These are phyloP conservation scores for Wallemia mellicola DNA, from an alignment of 1,284 basidiomycete genomes.

Conservation along the genomic window DNA sequence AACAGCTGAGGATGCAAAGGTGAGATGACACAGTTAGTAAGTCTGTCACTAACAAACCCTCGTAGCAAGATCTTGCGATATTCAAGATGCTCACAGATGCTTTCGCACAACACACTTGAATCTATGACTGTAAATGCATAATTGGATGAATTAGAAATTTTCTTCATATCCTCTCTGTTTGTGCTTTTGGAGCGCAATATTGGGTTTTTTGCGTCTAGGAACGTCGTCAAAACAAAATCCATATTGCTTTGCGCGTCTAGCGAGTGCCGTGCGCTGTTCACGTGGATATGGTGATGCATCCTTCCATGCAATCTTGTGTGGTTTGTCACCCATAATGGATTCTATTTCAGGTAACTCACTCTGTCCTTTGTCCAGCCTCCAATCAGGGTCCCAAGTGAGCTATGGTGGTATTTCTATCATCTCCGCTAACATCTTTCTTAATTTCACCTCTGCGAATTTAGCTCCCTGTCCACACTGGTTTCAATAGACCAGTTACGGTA, in stretches of 20 bases:
- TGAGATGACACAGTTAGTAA: too few relatives aligned
- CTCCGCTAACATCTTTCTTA: neutral
- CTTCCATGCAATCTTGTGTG: neutral
- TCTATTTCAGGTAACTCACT: neutral
- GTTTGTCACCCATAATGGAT: neutral
- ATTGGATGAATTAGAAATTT: too few relatives aligned
- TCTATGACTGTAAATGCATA: neutral
- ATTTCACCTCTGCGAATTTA: neutral
- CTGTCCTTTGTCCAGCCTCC: neutral
- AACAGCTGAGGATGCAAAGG: conserved; percentile 7
- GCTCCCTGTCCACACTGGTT: neutral
- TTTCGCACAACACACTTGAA: neutral
- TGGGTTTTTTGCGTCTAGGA: neutral
- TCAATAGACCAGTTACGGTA: neutral
- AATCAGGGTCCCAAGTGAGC: neutral
- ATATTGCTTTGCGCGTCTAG: neutral
- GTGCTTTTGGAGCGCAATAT: neutral
- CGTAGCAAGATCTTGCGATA: conserved; percentile 10
- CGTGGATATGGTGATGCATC: neutral
- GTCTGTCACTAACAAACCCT: too few relatives aligned
- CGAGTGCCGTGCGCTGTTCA: neutral
- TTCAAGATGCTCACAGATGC: conserved; percentile 12
- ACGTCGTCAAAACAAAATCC: neutral
- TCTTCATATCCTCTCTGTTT: neutral
- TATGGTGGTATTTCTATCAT: neutral